A percentile compares a stretch with the other conserved stretches of the same genome.
Evolutionary conservation across 805 yeast species (phyloP).

Genomic region (Torulaspora microellipsoides): DNA sequence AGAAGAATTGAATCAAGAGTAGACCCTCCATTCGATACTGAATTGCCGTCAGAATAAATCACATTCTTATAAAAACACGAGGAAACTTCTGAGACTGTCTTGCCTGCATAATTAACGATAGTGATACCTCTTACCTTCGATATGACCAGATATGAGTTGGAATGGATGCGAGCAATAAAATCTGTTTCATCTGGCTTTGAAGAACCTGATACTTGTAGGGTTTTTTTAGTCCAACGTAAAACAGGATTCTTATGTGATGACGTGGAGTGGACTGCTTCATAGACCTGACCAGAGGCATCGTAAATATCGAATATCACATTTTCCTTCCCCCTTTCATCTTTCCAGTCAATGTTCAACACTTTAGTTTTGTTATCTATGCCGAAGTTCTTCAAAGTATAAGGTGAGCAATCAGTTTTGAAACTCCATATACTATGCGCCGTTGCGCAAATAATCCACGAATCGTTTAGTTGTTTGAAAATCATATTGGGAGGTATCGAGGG

Average conservation of each 20-base stretch:
- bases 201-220: not conserved
- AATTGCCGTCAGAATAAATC: slow-evolving; percentile 5
- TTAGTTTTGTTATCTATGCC: too few relatives aligned
- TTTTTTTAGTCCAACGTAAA: not conserved
- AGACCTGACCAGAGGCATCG: too few relatives aligned
- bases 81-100: not conserved
- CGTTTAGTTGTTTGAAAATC: slow-evolving; percentile 1
- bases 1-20: slow-evolving; percentile 4
- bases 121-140: slow-evolving; percentile 2
- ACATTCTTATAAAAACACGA: slow-evolving; percentile 1
- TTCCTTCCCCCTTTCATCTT: too few relatives aligned
- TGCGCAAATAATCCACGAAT: slow-evolving; percentile 2
- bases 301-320: too few relatives aligned
- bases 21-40: slow-evolving; percentile 3
- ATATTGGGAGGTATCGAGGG: not conserved
- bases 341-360: too few relatives aligned
- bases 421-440: slow-evolving; percentile 2
- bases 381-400: slow-evolving; percentile 1
- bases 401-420: not conserved
- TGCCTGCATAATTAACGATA: not conserved
- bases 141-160: not conserved
- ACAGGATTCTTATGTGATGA: too few relatives aligned
- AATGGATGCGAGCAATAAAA: not conserved
- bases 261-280: too few relatives aligned
- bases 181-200: not conserved